phyloP scores from a whole-genome alignment of 805 yeast species.

The Spathaspora sp. region DNA sequence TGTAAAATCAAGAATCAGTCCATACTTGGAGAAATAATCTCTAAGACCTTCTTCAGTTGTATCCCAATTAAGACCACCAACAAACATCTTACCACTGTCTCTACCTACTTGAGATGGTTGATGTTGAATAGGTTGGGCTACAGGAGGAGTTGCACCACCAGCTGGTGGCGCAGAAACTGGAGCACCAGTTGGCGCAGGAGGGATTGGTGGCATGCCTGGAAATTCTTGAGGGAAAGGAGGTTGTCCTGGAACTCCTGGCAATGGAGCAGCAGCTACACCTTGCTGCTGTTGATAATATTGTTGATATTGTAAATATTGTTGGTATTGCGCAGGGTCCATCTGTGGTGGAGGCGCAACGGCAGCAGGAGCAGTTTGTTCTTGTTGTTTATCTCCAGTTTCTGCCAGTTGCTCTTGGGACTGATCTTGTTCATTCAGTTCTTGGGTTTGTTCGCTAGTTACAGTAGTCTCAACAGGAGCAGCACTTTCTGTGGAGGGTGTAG shows the following conservation, averaged over 20 bases:
- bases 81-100: conserved; percentile 88
- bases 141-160: conserved; percentile 12
- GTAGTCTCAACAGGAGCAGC: conserved; percentile 3
- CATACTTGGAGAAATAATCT: conserved; percentile 81
- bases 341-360: conserved; percentile 8
- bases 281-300: conserved; percentile 1
- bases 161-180: conserved; percentile 16
- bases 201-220: conserved; percentile 14
- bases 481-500: background rate
- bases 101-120: conserved; percentile 31
- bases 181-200: conserved; percentile 3
- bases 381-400: conserved; percentile 5
- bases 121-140: background rate
- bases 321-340: conserved; percentile 5
- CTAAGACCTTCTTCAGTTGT: conserved; percentile 85
- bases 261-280: conserved; percentile 7
- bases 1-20: conserved; percentile 82
- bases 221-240: background rate
- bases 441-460: background rate
- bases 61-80: conserved; percentile 98
- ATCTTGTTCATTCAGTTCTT: background rate
- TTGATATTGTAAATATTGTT: background rate
- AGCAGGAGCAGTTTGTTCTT: conserved; percentile 7
- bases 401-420: conserved; percentile 4
- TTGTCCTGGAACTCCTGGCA: conserved; percentile 3